Percentiles rank a stretch among this genome's conserved stretches.
Evolutionary conservation across 1,139 yeast species (phyloP).

Genomic region (Yamadazyma epiphylla): DNA sequence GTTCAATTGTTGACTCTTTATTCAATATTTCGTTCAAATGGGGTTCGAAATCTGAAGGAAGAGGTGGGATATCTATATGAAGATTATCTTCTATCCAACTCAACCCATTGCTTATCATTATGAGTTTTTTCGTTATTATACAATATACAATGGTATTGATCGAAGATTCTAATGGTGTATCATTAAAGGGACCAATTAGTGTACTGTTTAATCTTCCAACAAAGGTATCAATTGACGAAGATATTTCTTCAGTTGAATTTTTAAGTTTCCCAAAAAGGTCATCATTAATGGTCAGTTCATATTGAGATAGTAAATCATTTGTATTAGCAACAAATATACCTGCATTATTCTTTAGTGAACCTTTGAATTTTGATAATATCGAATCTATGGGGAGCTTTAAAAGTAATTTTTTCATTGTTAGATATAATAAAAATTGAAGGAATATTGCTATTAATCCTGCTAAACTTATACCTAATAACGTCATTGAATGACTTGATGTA

Average conservation of each 20-base stretch:
- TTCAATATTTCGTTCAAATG: slow-evolving; percentile 15
- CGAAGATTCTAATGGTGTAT: slow-evolving; percentile 63
- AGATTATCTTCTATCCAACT: slow-evolving; percentile 75
- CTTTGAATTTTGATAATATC: slow-evolving; percentile 3
- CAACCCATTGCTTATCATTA: slow-evolving; percentile 62
- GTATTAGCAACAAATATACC: slow-evolving; percentile 11
- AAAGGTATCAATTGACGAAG: slow-evolving; percentile 47
- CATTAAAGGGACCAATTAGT: slow-evolving; percentile 48
- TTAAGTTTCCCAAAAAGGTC: slow-evolving; percentile 66
- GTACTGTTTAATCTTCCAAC: slow-evolving; percentile 25
- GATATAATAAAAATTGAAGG: slow-evolving; percentile 43
- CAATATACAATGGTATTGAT: slow-evolving; percentile 71
- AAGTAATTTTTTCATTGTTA: slow-evolving; percentile 11
- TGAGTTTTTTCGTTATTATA: slow-evolving; percentile 69
- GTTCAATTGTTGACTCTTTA: not conserved
- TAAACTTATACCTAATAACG: slow-evolving; percentile 42
- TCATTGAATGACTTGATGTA: slow-evolving; percentile 43
- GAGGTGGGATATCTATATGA: slow-evolving; percentile 52
- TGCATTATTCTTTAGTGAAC: slow-evolving; percentile 3
- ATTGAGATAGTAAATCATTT: slow-evolving; percentile 19
- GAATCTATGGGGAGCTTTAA: slow-evolving; percentile 5
- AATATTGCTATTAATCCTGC: slow-evolving; percentile 46
- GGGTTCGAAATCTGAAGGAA: slow-evolving; percentile 6
- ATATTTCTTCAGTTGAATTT: slow-evolving; percentile 43
- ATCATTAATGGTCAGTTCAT: slow-evolving; percentile 49